Conservation (phyloP, 2,329 filamentous ascomycete genomes). For the Penicillium hordei region DNA sequence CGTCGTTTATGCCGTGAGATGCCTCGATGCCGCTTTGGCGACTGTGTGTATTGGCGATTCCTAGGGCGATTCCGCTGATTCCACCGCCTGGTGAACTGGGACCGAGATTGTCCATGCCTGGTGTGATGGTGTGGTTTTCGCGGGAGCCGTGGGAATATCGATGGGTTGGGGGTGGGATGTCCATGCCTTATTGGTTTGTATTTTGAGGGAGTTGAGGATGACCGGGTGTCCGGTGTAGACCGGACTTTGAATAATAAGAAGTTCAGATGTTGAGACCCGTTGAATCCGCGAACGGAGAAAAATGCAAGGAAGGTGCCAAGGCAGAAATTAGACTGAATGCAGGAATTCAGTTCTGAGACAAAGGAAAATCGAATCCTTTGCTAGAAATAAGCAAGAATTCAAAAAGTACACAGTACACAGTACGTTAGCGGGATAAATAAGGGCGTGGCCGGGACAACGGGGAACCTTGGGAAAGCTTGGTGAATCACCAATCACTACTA, state of each 20-base stretch:
- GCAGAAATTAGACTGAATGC: not conserved
- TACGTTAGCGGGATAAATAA: conserved; percentile 5
- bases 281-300: conserved; percentile 1
- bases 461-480: not conserved
- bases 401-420: not conserved
- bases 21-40: conserved; percentile 66
- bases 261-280: not conserved
- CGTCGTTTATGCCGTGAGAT: conserved; percentile 46
- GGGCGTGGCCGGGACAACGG: conserved; percentile 20
- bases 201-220: not conserved
- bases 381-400: not conserved
- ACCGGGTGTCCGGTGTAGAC: not conserved
- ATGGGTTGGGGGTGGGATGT: conserved; percentile 22
- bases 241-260: not conserved
- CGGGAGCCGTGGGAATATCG: conserved; percentile 32
- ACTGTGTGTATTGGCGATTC: conserved; percentile 63
- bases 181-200: conserved; percentile 2
- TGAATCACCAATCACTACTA: not conserved
- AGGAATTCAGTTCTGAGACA: not conserved
- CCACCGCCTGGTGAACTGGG: conserved; percentile 61
- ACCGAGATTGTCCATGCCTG: conserved; percentile 67
- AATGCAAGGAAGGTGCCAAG: not conserved
- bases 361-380: not conserved
- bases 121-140: conserved; percentile 50
- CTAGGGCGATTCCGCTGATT: conserved; percentile 66